A percentile compares a stretch with the other conserved stretches of the same genome.
Conservation (phyloP, 1,284 basidiomycete genomes). For the Ustilago shanxiensis region DNA sequence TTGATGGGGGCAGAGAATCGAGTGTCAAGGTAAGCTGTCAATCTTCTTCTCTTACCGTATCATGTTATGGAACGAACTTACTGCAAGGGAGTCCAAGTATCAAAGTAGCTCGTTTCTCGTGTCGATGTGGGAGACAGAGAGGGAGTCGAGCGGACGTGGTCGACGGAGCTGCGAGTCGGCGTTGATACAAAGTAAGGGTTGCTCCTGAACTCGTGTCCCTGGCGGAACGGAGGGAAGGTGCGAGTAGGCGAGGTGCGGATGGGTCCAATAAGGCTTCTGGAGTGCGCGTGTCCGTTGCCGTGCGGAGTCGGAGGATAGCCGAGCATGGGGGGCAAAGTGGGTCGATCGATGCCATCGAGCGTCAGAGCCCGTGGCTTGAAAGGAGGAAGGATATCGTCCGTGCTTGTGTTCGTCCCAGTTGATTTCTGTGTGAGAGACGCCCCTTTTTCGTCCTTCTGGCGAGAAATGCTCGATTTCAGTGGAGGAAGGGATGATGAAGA, state of each 20-base stretch:
- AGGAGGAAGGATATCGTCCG: conserved; percentile 11
- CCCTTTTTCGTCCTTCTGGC: neutral
- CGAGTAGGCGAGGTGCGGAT: conserved; percentile 16
- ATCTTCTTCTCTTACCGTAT: neutral
- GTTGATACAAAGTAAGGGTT: conserved; percentile 28
- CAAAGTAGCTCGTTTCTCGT: neutral
- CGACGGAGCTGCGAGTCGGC: conserved; percentile 9
- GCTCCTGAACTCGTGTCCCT: conserved; percentile 18
- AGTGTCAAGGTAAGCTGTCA: neutral
- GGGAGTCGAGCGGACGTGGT: conserved; percentile 8
- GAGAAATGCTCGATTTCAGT: neutral
- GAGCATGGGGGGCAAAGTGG: conserved; percentile 28
- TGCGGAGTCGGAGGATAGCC: neutral
- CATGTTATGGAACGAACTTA: conserved; percentile 3
- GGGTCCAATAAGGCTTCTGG: conserved; percentile 15
- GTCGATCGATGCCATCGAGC: conserved; percentile 19
- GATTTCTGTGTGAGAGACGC: neutral
- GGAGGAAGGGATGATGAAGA: neutral
- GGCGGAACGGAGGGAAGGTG: conserved; percentile 9
- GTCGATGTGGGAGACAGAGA: conserved; percentile 2
- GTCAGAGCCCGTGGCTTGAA: conserved; percentile 33
- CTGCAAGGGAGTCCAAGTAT: conserved; percentile 15
- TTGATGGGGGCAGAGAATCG: neutral
- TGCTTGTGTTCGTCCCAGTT: neutral
- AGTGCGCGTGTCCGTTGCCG: neutral